Percentiles rank a stretch among this genome's conserved stretches.
Evolutionary conservation across 225 moss, liverwort and hornwort genomes (phyloP).

Genomic region (Marchantia polymorpha): DNA sequence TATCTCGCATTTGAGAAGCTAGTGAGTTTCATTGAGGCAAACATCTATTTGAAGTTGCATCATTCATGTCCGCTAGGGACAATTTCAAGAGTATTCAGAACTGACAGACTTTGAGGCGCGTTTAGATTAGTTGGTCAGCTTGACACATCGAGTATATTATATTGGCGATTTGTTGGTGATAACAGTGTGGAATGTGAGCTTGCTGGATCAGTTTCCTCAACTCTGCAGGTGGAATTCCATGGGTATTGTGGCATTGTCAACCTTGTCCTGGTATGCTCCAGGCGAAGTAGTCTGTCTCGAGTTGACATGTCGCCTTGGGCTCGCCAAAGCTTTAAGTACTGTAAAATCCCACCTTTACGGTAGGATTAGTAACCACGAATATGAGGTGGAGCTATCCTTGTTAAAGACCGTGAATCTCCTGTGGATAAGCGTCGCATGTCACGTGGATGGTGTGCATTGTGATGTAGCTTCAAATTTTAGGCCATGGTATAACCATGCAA

Average conservation of each 20-base stretch:
- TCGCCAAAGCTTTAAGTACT: background rate
- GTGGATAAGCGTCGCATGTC: too few relatives aligned
- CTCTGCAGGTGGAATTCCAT: background rate
- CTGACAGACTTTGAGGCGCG: background rate
- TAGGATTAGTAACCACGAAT: too few relatives aligned
- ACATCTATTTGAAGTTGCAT: background rate
- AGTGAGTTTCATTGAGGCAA: constrained; percentile 1
- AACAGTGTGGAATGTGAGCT: background rate
- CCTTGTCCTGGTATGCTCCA: background rate
- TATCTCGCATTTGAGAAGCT: background rate
- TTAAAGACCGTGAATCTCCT: too few relatives aligned
- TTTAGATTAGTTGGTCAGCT: background rate
- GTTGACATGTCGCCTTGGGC: background rate
- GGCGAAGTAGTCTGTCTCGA: background rate
- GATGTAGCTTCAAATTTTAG: too few relatives aligned
- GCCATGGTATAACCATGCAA: too few relatives aligned
- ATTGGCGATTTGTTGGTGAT: background rate
- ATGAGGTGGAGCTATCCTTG: too few relatives aligned
- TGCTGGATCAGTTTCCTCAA: background rate
- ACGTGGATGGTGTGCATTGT: too few relatives aligned
- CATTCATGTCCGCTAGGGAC: background rate
- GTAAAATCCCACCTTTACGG: too few relatives aligned
- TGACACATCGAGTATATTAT: background rate
- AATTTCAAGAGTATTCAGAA: background rate
- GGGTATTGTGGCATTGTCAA: background rate